These are phyloP conservation scores for Backusella mclennaniae DNA, from an alignment of 192 early-diverging fungal species.

Conservation along the genomic window DNA sequence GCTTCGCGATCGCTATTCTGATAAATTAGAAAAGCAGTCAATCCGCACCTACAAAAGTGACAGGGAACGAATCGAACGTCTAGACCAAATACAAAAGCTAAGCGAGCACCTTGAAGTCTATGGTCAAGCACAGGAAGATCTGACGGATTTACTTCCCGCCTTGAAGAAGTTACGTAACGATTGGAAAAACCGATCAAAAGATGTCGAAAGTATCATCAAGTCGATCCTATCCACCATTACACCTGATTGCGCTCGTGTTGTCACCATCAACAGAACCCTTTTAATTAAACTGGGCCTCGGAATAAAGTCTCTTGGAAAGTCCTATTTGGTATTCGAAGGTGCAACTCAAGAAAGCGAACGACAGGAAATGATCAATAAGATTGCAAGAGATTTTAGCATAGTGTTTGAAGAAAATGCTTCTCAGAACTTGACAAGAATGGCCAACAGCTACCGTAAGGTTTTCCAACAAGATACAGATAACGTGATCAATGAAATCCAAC, in stretches of 20 bases:
- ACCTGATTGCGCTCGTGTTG: background rate
- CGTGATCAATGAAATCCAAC: conserved; percentile 1
- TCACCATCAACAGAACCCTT: background rate
- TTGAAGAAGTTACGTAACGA: conserved; percentile 9
- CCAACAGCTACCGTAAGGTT: conserved; percentile 5
- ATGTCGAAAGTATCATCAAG: conserved; percentile 9
- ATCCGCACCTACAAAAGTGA: background rate
- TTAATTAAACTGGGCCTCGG: conserved; percentile 2
- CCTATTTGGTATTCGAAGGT: conserved; percentile 10
- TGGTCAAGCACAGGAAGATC: conserved; percentile 19
- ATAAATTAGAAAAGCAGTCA: background rate
- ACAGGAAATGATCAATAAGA: background rate
- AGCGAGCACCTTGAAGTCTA: conserved; percentile 2
- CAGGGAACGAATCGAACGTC: background rate
- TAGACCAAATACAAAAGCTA: conserved; percentile 1
- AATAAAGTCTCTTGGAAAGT: conserved; percentile 10
- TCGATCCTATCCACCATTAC: conserved; percentile 1
- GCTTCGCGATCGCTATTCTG: conserved; percentile 10
- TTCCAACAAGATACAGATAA: conserved; percentile 5
- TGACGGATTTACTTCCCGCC: background rate
- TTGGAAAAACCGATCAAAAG: conserved; percentile 11
- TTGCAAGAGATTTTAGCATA: conserved; percentile 4
- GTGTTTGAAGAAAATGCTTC: conserved; percentile 19
- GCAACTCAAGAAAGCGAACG: background rate
- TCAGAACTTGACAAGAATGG: conserved; percentile 20